Percentiles rank a stretch among this genome's conserved stretches.
Conservation (phyloP, 495 filamentous ascomycete genomes). For the Aspergillus wentii region DNA sequence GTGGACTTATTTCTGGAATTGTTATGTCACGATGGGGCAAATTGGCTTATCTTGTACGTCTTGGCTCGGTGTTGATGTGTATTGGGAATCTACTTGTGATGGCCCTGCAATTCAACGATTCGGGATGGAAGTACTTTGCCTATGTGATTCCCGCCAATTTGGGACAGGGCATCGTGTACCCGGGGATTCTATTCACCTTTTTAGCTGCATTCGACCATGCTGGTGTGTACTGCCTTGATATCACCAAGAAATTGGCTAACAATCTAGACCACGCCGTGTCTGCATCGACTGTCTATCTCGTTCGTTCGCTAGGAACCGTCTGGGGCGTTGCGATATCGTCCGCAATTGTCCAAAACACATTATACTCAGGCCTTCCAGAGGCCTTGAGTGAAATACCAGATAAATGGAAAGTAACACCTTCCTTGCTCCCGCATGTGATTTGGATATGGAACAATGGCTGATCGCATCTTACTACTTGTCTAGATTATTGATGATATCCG, state of each 20-base stretch:
- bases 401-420: slow-evolving; percentile 61
- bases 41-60: slow-evolving; percentile 48
- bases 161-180: slow-evolving; percentile 61
- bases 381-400: slow-evolving; percentile 58
- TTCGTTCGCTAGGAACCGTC: slow-evolving; percentile 58
- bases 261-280: slow-evolving; percentile 57
- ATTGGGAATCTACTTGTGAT: slow-evolving; percentile 54
- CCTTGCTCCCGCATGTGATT: slow-evolving; percentile 20
- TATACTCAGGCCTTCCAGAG: slow-evolving; percentile 49
- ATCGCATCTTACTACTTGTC: slow-evolving; percentile 10
- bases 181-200: slow-evolving; percentile 57
- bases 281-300: slow-evolving; percentile 58
- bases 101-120: slow-evolving; percentile 50
- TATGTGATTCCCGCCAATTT: slow-evolving; percentile 62
- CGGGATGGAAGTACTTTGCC: slow-evolving; percentile 57
- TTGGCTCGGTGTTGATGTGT: slow-evolving; percentile 53
- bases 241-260: neutral
- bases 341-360: slow-evolving; percentile 59
- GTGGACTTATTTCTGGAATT: slow-evolving; percentile 54
- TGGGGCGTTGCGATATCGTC: slow-evolving; percentile 61
- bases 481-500: slow-evolving; percentile 58
- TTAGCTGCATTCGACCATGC: slow-evolving; percentile 59
- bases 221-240: slow-evolving; percentile 30
- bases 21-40: slow-evolving; percentile 64
- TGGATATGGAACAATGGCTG: slow-evolving; percentile 7